phyloP scores from a whole-genome alignment of 768 basidiomycete species.

The Hebeloma cylindrosporum region DNA sequence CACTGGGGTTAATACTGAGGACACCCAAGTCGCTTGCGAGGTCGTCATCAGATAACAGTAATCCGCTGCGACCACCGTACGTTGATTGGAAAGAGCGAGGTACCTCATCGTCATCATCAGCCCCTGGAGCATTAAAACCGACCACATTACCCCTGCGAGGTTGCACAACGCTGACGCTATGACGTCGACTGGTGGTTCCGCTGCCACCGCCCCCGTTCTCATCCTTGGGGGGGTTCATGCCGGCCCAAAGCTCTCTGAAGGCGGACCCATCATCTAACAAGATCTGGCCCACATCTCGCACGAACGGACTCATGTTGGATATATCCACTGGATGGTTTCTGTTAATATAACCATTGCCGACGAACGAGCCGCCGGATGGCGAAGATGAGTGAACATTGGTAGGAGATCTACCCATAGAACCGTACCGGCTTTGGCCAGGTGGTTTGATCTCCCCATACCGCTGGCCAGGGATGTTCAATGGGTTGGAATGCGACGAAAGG shows the following conservation, averaged over 20 bases:
- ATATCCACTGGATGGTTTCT: constrained; percentile 48
- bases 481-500: constrained; percentile 47
- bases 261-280: constrained; percentile 71
- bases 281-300: constrained; percentile 80
- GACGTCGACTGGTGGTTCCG: constrained; percentile 79
- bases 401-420: constrained; percentile 55
- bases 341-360: constrained; percentile 46
- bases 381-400: constrained; percentile 53
- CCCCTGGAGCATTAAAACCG: constrained; percentile 64
- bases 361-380: constrained; percentile 39
- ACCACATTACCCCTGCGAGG: constrained; percentile 64
- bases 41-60: constrained; percentile 78
- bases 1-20: constrained; percentile 53
- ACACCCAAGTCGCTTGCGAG: constrained; percentile 69
- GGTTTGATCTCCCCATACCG: constrained; percentile 66
- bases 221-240: constrained; percentile 62
- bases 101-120: constrained; percentile 37
- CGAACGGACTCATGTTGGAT: constrained; percentile 84
- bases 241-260: constrained; percentile 73
- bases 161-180: constrained; percentile 83
- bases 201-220: constrained; percentile 66
- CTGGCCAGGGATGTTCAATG: constrained; percentile 51
- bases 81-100: constrained; percentile 31
- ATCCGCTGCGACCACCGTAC: constrained; percentile 50
- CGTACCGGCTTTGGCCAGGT: constrained; percentile 62